Evolutionary conservation across 176 grass and related monocot species (phyloP).

Genomic region (Oropetium thomaeum): DNA sequence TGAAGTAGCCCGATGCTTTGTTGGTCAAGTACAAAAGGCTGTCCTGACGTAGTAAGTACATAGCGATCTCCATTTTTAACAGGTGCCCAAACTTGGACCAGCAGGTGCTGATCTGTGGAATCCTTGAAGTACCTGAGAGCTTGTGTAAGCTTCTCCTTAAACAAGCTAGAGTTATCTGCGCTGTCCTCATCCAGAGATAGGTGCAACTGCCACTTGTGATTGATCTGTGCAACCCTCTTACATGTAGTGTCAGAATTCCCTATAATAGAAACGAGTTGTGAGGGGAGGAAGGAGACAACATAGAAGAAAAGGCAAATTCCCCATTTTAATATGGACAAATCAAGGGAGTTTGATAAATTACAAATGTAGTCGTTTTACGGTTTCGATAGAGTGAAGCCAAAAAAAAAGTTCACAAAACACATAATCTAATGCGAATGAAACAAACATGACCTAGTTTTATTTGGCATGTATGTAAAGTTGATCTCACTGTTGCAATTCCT

Average conservation of each 20-base stretch:
- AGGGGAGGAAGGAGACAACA: constrained; percentile 4
- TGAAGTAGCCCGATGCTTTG: constrained; percentile 74
- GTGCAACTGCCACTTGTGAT: constrained; percentile 52
- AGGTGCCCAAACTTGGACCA: constrained; percentile 97
- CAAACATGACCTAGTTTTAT: constrained; percentile 7
- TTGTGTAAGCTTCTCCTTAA: constrained; percentile 81
- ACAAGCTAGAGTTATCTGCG: constrained; percentile 49
- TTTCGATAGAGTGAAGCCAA: constrained; percentile 14
- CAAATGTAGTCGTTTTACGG: neutral
- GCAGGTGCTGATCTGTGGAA: constrained; percentile 76
- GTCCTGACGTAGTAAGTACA: constrained; percentile 93
- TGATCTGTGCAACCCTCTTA: constrained; percentile 43
- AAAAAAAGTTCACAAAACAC: neutral
- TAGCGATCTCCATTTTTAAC: constrained; percentile 71
- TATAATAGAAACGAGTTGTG: constrained; percentile 27
- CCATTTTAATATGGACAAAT: constrained; percentile 11
- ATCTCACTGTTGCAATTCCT: neutral
- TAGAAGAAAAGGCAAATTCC: constrained; percentile 24
- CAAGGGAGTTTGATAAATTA: neutral
- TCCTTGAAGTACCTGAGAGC: constrained; percentile 93
- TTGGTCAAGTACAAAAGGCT: constrained; percentile 83
- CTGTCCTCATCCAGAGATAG: constrained; percentile 42
- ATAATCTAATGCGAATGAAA: neutral
- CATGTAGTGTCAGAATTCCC: constrained; percentile 44
- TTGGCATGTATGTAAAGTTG: constrained; percentile 16